Conservation (phyloP, 106 monocot species). For the Ottelia alismoides region DNA sequence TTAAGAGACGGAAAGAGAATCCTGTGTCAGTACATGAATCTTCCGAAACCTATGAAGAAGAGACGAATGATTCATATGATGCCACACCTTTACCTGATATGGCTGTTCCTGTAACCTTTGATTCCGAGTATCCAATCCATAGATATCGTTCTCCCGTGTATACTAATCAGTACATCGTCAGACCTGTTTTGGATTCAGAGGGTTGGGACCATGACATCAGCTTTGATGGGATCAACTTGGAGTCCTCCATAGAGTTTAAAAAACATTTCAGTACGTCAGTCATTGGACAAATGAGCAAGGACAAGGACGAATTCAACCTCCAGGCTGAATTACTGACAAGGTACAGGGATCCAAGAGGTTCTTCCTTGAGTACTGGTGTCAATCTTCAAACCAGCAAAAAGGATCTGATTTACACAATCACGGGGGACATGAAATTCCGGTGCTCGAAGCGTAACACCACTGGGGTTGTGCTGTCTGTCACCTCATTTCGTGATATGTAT, state of each 20-base stretch:
- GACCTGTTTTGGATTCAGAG: conserved; percentile 79
- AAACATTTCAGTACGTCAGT: conserved; percentile 32
- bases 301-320: conserved; percentile 54
- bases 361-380: conserved; percentile 17
- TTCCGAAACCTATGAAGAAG: conserved; percentile 15
- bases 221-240: conserved; percentile 72
- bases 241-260: conserved; percentile 33
- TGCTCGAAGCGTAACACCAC: conserved; percentile 32
- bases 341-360: conserved; percentile 19
- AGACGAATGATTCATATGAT: conserved; percentile 24
- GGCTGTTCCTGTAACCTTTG: conserved; percentile 60
- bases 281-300: conserved; percentile 67
- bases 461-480: conserved; percentile 49
- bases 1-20: conserved; percentile 30
- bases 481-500: conserved; percentile 37
- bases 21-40: conserved; percentile 1
- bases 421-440: conserved; percentile 29
- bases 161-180: conserved; percentile 34
- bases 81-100: conserved; percentile 42
- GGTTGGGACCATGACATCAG: conserved; percentile 97
- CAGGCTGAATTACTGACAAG: conserved; percentile 37
- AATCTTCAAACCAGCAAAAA: conserved; percentile 55
- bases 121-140: conserved; percentile 31
- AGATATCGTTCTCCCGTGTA: conserved; percentile 54
- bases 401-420: conserved; percentile 44